A percentile compares a stretch with the other conserved stretches of the same genome.
Evolutionary conservation across 2,329 filamentous ascomycete species (phyloP).

Genomic region (Neonectria faginata): DNA sequence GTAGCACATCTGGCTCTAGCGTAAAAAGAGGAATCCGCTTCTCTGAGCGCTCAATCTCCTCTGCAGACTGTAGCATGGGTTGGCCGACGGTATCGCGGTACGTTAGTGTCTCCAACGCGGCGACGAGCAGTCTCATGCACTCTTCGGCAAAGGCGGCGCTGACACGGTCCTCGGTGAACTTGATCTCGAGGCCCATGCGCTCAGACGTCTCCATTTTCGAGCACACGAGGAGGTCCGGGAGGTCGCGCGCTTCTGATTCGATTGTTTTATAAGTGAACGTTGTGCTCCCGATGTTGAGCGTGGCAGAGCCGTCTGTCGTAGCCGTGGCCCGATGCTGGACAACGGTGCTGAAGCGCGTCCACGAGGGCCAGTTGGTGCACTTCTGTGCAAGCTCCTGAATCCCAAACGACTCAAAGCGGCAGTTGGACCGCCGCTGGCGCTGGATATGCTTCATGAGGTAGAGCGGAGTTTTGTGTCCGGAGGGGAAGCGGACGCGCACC

Average conservation of each 20-base stretch:
- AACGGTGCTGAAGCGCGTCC: conserved; percentile 65
- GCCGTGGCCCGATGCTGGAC: conserved; percentile 60
- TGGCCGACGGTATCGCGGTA: conserved; percentile 59
- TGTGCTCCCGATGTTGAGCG: conserved; percentile 59
- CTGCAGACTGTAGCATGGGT: conserved; percentile 57
- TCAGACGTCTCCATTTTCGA: conserved; percentile 54
- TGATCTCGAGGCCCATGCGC: conserved; percentile 57
- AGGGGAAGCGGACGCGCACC: conserved; percentile 61
- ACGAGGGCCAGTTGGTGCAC: conserved; percentile 66
- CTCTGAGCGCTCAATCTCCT: conserved; percentile 52
- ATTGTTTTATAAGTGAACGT: conserved; percentile 58
- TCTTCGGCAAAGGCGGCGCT: conserved; percentile 56
- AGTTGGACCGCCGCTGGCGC: conserved; percentile 59
- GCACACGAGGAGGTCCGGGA: conserved; percentile 60
- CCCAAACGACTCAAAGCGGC: conserved; percentile 64
- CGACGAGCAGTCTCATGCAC: conserved; percentile 59
- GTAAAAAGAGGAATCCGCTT: conserved; percentile 56
- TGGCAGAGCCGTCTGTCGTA: conserved; percentile 51
- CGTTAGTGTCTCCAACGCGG: conserved; percentile 59
- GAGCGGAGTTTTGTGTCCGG: conserved; percentile 58
- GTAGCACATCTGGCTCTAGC: conserved; percentile 41
- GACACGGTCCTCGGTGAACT: conserved; percentile 60
- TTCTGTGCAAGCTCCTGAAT: conserved; percentile 63
- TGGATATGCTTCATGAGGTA: conserved; percentile 63
- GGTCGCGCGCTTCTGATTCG: conserved; percentile 55